Evolutionary conservation across 768 basidiomycete genomes (phyloP), one percentile per base, ranked within the genome.

Genomic region (Candolleomyces eurysporus): DNA sequence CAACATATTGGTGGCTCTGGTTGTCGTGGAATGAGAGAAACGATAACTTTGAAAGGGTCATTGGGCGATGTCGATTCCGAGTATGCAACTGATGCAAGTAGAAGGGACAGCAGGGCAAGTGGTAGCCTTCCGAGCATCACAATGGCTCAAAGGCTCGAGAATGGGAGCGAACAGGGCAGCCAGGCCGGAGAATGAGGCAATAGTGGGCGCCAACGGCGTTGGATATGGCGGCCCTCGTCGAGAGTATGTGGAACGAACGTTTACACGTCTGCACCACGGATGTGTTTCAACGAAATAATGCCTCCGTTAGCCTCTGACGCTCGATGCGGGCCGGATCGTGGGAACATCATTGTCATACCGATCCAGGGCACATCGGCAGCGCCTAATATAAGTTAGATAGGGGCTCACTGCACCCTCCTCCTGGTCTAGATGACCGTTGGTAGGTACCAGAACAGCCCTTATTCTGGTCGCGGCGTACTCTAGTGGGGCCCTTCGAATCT

Each of bases 1-100:
- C 88, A 89, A 75, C 91, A 93, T 55, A 91, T 67, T 3, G 86
- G 89, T 9, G 71, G 82, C 50, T 85, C 83, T 9, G 85, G 79
- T 19, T 73, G 76, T 64, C 79, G 84, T 6, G 79, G 79, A 6
- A 76, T 78, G 3, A 73, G 80, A 6, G 80, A 64, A 19, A 79
- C 78, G 45, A 93, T 76, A 3, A 80, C 81, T 55, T 81, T 79
- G 72, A 92, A 87, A 0, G 80, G 85, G 72, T 92, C 82, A 66
- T 89, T 83, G 42, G 75, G 72, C 6, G 76, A 76, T 6, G 64
- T 72, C 4, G 73, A 67, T 61, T 67, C 69, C 17, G 77, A 63
- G 50, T 78, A 64, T 17, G 66, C 71, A 51, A 76, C 75, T 10
- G 71, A 71, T 21, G 74, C 72, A 43, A 80, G 71, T 43, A 79